Evolutionary conservation across 2,329 filamentous ascomycete species (phyloP).

Genomic region (Colletotrichum brevisporum): DNA sequence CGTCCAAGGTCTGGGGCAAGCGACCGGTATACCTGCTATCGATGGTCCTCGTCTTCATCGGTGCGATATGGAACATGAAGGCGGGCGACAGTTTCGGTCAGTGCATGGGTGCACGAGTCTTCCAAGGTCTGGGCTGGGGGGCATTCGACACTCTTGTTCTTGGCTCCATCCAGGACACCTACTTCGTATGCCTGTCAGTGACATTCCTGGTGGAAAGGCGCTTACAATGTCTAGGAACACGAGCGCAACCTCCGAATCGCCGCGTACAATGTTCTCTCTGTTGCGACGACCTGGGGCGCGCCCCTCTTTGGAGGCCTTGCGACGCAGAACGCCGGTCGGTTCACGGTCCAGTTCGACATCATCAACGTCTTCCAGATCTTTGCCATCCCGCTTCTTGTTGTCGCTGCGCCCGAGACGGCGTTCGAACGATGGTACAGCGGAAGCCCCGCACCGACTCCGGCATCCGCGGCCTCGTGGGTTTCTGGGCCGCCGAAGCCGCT

Average conservation of each 20-base stretch:
- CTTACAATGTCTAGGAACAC: slow-evolving; percentile 61
- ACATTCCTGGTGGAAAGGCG: neutral
- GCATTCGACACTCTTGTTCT: slow-evolving; percentile 68
- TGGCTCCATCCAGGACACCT: slow-evolving; percentile 69
- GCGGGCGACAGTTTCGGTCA: slow-evolving; percentile 57
- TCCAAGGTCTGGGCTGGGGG: slow-evolving; percentile 73
- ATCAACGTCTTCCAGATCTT: slow-evolving; percentile 63
- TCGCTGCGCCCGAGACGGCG: slow-evolving; percentile 67
- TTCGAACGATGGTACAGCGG: slow-evolving; percentile 59
- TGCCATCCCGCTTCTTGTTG: slow-evolving; percentile 61
- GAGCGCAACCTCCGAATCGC: slow-evolving; percentile 62
- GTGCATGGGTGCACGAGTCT: slow-evolving; percentile 65
- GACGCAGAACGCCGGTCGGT: slow-evolving; percentile 56
- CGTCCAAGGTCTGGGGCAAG: slow-evolving; percentile 65
- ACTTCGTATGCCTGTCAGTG: slow-evolving; percentile 61
- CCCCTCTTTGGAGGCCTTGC: slow-evolving; percentile 67
- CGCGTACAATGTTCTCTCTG: slow-evolving; percentile 59
- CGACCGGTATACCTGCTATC: slow-evolving; percentile 66
- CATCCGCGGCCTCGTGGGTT: slow-evolving; percentile 32
- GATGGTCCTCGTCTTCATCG: slow-evolving; percentile 61
- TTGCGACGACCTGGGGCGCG: slow-evolving; percentile 66
- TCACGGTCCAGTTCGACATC: slow-evolving; percentile 65
- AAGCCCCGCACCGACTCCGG: slow-evolving; percentile 36
- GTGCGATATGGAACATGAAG: slow-evolving; percentile 65
- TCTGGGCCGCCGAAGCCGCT: slow-evolving; percentile 30